Base-by-base conservation (phyloP, 2,329 filamentous ascomycete genomes). In the Aspergillus luchuensis region DNA sequence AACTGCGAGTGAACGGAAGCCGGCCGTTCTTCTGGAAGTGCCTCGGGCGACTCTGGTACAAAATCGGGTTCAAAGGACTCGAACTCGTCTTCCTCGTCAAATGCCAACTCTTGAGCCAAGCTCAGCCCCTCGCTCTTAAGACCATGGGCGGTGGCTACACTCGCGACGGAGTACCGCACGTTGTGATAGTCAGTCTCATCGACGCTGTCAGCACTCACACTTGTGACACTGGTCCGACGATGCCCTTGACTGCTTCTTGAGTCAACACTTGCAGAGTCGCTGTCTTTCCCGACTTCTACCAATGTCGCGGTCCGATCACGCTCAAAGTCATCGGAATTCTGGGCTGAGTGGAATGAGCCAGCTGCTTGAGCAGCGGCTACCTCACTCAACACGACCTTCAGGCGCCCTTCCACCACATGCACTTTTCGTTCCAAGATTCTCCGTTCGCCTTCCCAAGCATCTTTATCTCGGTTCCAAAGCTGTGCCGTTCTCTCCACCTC, bases 21-120 rank as follows among this genome's bases (percentile, higher is more conserved):
- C 5, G 75, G 74, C 36, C 78, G 71, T 64, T 80, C 79, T 60
- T 81, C 79, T 6, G 78, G 77, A 30, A 81, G 70, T 4, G 76
- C 75, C 56, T 75, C 74, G 8, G 76, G 76, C 8, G 78, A 80
- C 5, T 71, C 85, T 39, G 87, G 85, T 1, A 88, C 88, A 53
- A 91, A 89, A 48, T 89, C 84, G 64, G 93, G 88, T 38, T 90
- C 89, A 63, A 90, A 85, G 47, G 86, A 83, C 39, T 80, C 80
- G 56, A 80, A 67, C 49, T 81, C 81, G 33, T 93, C 91, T 58
- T 94, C 91, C 62, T 91, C 90, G 59, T 93, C 91, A 63, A 97
- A 90, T 63, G 91, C 89, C 57, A 99, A 84, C 78, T 99, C 95
- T 68, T 98, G 93, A 0, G 95, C 95, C 43, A 99, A 82, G 63